A percentile compares a stretch with the other conserved stretches of the same genome.
Evolutionary conservation across 352 stramenopile species (phyloP).

Genomic region (Phytophthora rubi): DNA sequence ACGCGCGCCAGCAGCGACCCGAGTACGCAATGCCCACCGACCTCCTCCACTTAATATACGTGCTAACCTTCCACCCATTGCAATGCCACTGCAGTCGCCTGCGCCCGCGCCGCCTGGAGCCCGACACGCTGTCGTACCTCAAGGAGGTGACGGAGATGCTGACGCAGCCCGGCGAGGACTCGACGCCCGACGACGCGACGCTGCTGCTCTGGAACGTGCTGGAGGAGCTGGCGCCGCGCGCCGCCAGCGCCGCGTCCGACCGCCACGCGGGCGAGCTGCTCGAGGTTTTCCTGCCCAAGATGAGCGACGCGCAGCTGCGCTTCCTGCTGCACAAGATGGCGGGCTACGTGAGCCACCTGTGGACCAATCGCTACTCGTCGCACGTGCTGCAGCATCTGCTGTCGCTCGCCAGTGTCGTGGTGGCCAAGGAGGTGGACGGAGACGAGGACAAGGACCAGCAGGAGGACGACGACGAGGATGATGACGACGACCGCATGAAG

Average conservation of each 20-base stretch:
- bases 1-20: conserved; percentile 25
- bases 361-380: conserved; percentile 89
- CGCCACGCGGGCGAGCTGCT: conserved; percentile 75
- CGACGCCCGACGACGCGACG: conserved; percentile 60
- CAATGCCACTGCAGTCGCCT: conserved; percentile 46
- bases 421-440: conserved; percentile 43
- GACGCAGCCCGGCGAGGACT: conserved; percentile 54
- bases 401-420: conserved; percentile 59
- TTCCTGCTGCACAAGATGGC: conserved; percentile 84
- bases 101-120: conserved; percentile 75
- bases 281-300: conserved; percentile 75
- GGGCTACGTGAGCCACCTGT: conserved; percentile 82
- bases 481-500: conserved; percentile 66
- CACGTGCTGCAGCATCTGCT: conserved; percentile 84
- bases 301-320: conserved; percentile 72
- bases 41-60: background rate
- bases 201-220: conserved; percentile 84
- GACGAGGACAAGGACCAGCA: conserved; percentile 42
- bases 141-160: conserved; percentile 87
- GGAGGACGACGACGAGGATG: conserved; percentile 41
- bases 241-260: conserved; percentile 76
- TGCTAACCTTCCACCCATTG: background rate
- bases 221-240: conserved; percentile 77
- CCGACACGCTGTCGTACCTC: conserved; percentile 81
- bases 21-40: conserved; percentile 28